Percentiles rank a stretch among this genome's conserved stretches.
Conservation (phyloP, 2,329 filamentous ascomycete species). For the Paraphaeosphaeria sporulosa region DNA sequence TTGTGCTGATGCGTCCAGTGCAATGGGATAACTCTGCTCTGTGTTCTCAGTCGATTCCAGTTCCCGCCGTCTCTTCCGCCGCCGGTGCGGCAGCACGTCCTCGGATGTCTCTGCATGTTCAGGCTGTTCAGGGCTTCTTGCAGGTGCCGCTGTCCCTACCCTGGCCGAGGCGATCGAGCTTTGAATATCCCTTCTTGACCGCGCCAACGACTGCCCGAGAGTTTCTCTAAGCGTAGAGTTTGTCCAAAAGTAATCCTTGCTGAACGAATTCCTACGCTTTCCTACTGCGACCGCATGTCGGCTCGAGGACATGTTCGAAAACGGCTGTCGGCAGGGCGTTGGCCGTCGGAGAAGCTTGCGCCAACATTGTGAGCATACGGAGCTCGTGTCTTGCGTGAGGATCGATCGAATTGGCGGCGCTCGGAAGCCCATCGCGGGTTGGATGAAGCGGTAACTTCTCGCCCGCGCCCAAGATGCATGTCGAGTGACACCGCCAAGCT, state of each 20-base stretch:
- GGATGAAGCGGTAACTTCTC: constrained; percentile 20
- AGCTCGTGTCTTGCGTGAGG: constrained; percentile 36
- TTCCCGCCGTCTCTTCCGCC: constrained; percentile 32
- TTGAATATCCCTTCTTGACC: constrained; percentile 39
- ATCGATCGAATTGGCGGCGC: constrained; percentile 40
- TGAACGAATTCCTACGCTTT: constrained; percentile 42
- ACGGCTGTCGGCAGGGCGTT: constrained; percentile 32
- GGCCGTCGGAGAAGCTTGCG: constrained; percentile 34
- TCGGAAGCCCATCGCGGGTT: constrained; percentile 49
- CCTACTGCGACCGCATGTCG: constrained; percentile 38
- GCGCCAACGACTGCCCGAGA: constrained; percentile 30
- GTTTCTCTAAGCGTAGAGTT: constrained; percentile 45
- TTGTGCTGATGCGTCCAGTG: constrained; percentile 68
- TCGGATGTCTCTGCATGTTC: constrained; percentile 23
- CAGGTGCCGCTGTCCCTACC: constrained; percentile 17
- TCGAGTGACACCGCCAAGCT: constrained; percentile 11
- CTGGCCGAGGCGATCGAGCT: constrained; percentile 35
- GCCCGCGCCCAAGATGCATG: neutral
- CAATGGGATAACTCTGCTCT: constrained; percentile 45
- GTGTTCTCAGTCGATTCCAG: constrained; percentile 15
- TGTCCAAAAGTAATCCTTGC: constrained; percentile 50
- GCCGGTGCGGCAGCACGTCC: constrained; percentile 45
- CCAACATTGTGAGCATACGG: constrained; percentile 46
- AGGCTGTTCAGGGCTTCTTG: constrained; percentile 14
- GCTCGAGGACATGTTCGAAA: constrained; percentile 36